Evolutionary conservation across 352 stramenopile genomes (phyloP).

Genomic region (Phytophthora aleatoria): DNA sequence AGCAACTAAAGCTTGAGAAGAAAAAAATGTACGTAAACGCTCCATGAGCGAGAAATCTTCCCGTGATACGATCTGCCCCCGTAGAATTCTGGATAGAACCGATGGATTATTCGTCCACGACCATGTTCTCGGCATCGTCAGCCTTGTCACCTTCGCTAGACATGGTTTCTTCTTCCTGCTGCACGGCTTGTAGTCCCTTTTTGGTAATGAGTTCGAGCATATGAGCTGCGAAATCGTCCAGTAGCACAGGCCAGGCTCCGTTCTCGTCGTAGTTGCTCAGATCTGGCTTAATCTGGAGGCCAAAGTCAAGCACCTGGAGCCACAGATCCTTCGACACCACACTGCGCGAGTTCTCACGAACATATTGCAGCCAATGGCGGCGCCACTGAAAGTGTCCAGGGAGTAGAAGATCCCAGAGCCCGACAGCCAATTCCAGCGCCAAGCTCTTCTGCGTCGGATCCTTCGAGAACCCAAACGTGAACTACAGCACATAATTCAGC

Average conservation of each 20-base stretch:
- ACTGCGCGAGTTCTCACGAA: constrained; percentile 68
- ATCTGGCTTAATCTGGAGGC: constrained; percentile 64
- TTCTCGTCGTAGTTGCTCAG: constrained; percentile 90
- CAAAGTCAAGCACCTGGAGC: constrained; percentile 88
- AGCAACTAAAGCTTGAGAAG: neutral
- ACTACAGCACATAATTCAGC: constrained; percentile 38
- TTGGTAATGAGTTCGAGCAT: constrained; percentile 60
- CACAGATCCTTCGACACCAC: constrained; percentile 87
- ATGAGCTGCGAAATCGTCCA: constrained; percentile 84
- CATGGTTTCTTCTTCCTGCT: constrained; percentile 48
- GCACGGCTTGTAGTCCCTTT: constrained; percentile 44
- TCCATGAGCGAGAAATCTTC: no score
- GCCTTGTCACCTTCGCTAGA: constrained; percentile 20
- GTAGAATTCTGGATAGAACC: neutral
- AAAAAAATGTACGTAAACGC: constrained; percentile 7
- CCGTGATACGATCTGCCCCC: no score
- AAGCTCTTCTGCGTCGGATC: constrained; percentile 85
- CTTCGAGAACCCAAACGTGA: constrained; percentile 85
- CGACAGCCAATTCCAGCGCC: constrained; percentile 68
- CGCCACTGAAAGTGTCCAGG: constrained; percentile 66
- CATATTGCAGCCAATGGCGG: constrained; percentile 72
- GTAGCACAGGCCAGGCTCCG: constrained; percentile 82
- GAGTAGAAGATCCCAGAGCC: constrained; percentile 77
- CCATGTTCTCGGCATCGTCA: constrained; percentile 56
- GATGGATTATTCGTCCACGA: constrained; percentile 42